Evolutionary conservation across 495 filamentous ascomycete species (phyloP), one percentile per base, ranked within the genome.

Genomic region (Neurospora sp.): DNA sequence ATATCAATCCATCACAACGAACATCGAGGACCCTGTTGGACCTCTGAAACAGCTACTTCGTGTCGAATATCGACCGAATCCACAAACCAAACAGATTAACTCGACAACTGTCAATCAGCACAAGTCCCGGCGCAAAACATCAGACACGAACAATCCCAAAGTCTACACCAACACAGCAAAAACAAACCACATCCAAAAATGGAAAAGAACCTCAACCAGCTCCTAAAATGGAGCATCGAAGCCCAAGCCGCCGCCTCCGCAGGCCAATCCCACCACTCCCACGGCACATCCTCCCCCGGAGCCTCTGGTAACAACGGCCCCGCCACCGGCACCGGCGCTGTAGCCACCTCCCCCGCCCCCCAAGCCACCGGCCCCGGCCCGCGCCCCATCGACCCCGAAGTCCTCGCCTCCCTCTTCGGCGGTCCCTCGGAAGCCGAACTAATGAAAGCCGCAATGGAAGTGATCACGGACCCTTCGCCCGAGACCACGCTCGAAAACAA

Each of bases 181-280:
- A 44, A 71, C 38, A 73, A 68, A 73, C 12, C 74, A 68, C 53
- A 70, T 45, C 20, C 71, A 81, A 72, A 70, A 70, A 84, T 83
- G 80, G 83, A 85, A 70, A 80, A 78, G 72, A 83, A 82, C 73
- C 82, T 89, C 70, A 87, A 82, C 80, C 86, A 90, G 75, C 92
- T 99, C 83, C 91, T 99, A 71, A 93, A 93, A 89, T 99, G 96
- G 96, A 86, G 91, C 81, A 90, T 98, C 81, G 88, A 97, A 79
- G 93, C 48, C 12, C 48, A 97, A 83, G 91, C 75, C 12, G 20
- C 70, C 4, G 76, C 79, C 37, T 72, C 77, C 42, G 85, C 83
- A 73, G 84, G 84, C 73, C 77, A 86, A 68, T 81, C 81, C 68
- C 78, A 78, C 68, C 78, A 78, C 39, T 38, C 20, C 83, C 92